Evolutionary conservation across 805 yeast genomes (phyloP).

Genomic region (Lachancea fermentati): DNA sequence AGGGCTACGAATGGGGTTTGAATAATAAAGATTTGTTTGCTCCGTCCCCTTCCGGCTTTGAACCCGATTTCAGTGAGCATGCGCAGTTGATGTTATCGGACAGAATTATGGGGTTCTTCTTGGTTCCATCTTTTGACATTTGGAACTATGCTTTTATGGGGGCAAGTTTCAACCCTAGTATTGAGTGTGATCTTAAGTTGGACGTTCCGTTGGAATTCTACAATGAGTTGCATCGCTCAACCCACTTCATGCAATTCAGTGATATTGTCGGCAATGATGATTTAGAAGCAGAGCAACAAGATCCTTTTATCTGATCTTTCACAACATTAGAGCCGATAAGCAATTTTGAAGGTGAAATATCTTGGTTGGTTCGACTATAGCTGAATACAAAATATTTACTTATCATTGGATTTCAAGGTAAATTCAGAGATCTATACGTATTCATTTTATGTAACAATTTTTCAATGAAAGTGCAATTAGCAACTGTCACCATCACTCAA

Average conservation of each 20-base stretch:
- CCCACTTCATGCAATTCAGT: constrained; percentile 73
- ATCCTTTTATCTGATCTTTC: constrained; percentile 44
- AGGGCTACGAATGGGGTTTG: constrained; percentile 77
- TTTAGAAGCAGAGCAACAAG: constrained; percentile 63
- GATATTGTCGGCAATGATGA: constrained; percentile 52
- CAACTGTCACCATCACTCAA: no score
- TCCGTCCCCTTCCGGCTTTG: constrained; percentile 61
- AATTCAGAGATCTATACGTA: no score
- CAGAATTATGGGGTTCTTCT: constrained; percentile 69
- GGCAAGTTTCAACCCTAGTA: constrained; percentile 66
- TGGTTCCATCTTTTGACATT: constrained; percentile 75
- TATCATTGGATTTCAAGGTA: no score
- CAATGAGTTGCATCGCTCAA: constrained; percentile 81
- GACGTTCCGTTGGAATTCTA: constrained; percentile 81
- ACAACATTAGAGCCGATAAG: not conserved
- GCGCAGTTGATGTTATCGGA: constrained; percentile 73
- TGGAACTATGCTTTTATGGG: constrained; percentile 95
- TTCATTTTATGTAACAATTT: no score
- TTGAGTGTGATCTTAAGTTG: constrained; percentile 56
- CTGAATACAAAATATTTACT: no score
- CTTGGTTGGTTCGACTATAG: no score
- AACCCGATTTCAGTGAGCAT: constrained; percentile 49
- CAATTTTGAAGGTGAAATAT: not conserved
- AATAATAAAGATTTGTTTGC: constrained; percentile 51
- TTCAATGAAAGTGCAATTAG: no score